phyloP scores from a whole-genome alignment of 208 protist genomes.

The Trichomonas tenax region DNA sequence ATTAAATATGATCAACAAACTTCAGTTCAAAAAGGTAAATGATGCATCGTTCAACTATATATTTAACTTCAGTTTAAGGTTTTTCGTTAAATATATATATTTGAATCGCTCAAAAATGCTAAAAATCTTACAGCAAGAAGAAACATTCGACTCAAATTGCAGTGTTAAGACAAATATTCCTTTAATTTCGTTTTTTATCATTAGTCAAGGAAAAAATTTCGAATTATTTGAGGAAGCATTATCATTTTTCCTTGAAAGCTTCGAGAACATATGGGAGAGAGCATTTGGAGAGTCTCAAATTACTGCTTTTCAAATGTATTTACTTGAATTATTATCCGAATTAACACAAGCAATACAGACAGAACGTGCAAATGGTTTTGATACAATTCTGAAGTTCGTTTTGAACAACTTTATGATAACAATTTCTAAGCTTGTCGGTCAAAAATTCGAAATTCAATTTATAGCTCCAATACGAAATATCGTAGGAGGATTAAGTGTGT shows the following conservation, averaged over 20 bases:
- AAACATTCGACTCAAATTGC: not conserved
- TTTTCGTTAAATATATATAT: not conserved
- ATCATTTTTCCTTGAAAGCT: not conserved
- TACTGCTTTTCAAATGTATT: not conserved
- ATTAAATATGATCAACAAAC: not conserved
- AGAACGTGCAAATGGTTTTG: not conserved
- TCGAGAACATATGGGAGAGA: not conserved
- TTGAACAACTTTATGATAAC: not conserved
- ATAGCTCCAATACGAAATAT: not conserved
- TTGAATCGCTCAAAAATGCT: not conserved
- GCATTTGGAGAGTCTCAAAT: not conserved
- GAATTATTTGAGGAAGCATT: not conserved
- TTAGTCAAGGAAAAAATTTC: not conserved
- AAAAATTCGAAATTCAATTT: not conserved
- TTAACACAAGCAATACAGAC: not conserved
- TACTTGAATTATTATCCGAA: not conserved
- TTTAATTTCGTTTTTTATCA: not conserved
- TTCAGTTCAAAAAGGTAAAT: not conserved
- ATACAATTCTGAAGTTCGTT: not conserved
- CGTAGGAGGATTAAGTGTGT: not conserved
- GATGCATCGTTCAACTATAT: not conserved
- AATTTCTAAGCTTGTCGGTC: not conserved
- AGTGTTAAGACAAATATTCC: not conserved
- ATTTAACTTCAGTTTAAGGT: not conserved
- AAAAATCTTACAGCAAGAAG: not conserved